Conservation (phyloP, 345 rosid species). For the Aethionema arabicum region DNA sequence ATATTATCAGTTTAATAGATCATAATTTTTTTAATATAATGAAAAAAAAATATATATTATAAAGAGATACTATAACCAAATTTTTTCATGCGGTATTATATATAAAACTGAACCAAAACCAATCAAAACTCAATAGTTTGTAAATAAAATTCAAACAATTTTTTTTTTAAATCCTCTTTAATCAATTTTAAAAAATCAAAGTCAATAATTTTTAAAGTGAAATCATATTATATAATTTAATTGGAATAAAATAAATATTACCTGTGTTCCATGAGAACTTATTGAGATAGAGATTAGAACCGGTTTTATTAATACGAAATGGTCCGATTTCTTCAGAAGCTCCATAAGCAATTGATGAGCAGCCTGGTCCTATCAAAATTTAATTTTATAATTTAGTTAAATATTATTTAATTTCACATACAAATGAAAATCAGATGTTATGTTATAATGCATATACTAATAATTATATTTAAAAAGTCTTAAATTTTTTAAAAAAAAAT, state of each 20-base stretch:
- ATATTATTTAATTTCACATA: neutral
- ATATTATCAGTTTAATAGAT: too few relatives aligned
- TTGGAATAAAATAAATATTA: conserved; percentile 6
- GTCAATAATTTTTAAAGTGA: too few relatives aligned
- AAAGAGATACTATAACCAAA: too few relatives aligned
- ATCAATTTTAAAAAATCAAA: too few relatives aligned
- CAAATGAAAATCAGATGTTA: neutral
- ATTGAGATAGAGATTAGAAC: conserved; percentile 63
- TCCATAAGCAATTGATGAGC: conserved; percentile 94
- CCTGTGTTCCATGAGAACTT: conserved; percentile 75
- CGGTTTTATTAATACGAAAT: conserved; percentile 65
- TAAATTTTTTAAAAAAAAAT: neutral
- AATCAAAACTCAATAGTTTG: too few relatives aligned
- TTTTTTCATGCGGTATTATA: too few relatives aligned
- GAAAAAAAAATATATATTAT: too few relatives aligned
- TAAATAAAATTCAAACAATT: too few relatives aligned
- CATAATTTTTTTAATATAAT: too few relatives aligned
- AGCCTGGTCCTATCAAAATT: conserved; percentile 84
- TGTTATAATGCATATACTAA: neutral
- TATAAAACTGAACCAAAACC: too few relatives aligned
- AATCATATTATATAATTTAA: too few relatives aligned
- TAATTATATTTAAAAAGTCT: conserved; percentile 1
- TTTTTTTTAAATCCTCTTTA: too few relatives aligned
- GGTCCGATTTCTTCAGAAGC: conserved; percentile 99
- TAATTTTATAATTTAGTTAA: neutral